Evolutionary conservation across 805 yeast species (phyloP).

Genomic region (Cyberlindnera sargentensis): DNA sequence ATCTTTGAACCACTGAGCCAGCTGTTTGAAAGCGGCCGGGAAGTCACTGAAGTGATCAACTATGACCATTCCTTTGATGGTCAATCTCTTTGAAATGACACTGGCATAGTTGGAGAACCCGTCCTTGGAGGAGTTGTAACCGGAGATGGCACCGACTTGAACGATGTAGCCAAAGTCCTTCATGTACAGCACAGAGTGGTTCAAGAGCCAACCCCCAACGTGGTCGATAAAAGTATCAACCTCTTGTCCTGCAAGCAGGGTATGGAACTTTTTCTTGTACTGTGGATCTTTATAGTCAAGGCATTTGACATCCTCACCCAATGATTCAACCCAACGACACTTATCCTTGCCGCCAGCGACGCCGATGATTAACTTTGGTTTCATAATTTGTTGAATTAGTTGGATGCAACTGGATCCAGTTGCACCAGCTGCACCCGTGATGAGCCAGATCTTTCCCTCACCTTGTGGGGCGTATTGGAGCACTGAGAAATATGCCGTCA

Average conservation of each 20-base stretch:
- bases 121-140: constrained; percentile 36
- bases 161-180: constrained; percentile 37
- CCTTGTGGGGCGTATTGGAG: constrained; percentile 37
- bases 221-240: constrained; percentile 51
- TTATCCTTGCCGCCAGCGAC: constrained; percentile 54
- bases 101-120: constrained; percentile 26
- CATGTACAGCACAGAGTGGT: constrained; percentile 29
- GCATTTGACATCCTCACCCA: constrained; percentile 44
- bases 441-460: constrained; percentile 36
- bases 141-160: constrained; percentile 57
- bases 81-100: constrained; percentile 43
- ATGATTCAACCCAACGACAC: constrained; percentile 40
- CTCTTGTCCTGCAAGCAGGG: constrained; percentile 37
- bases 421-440: constrained; percentile 68
- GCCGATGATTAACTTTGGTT: constrained; percentile 49
- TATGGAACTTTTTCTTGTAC: constrained; percentile 27
- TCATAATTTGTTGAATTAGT: constrained; percentile 43
- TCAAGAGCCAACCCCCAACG: constrained; percentile 55
- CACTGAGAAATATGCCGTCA: constrained; percentile 55
- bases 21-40: constrained; percentile 29
- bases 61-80: constrained; percentile 45
- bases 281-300: constrained; percentile 44
- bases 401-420: constrained; percentile 55
- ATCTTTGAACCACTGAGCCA: constrained; percentile 28
- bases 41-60: constrained; percentile 33